Conservation (phyloP, 805 yeast genomes). For the Groenewaldozyma salmanticensis region DNA sequence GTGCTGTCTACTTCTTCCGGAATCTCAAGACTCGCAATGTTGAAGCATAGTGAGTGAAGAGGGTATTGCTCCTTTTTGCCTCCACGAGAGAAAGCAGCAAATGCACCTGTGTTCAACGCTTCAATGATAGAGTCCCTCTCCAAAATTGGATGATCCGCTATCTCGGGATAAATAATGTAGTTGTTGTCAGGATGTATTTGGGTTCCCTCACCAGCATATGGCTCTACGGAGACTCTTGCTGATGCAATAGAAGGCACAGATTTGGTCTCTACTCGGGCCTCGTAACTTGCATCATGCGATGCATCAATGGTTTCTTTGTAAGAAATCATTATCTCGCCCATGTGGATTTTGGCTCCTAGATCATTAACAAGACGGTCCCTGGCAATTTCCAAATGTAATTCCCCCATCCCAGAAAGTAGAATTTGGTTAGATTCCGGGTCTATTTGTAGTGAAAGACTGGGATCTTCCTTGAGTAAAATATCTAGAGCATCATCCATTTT, state of each 20-base stretch:
- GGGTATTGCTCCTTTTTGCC: constrained; percentile 37
- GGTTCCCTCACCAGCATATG: constrained; percentile 21
- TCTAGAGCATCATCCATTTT: constrained; percentile 61
- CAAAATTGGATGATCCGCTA: constrained; percentile 20
- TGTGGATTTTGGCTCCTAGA: constrained; percentile 68
- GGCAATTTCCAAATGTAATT: constrained; percentile 84
- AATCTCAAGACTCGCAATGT: constrained; percentile 42
- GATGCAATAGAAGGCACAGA: constrained; percentile 23
- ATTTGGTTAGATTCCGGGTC: constrained; percentile 87
- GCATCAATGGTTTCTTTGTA: constrained; percentile 60
- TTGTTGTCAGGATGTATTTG: constrained; percentile 30
- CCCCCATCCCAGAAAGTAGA: constrained; percentile 93
- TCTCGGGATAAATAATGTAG: constrained; percentile 12
- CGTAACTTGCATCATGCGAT: constrained; percentile 7
- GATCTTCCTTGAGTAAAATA: constrained; percentile 75
- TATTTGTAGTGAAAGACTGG: constrained; percentile 60
- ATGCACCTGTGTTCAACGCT: constrained; percentile 23
- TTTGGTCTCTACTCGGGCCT: constrained; percentile 22
- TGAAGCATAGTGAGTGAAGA: constrained; percentile 50
- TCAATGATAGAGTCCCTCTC: constrained; percentile 22
- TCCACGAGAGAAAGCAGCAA: constrained; percentile 36
- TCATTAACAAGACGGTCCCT: constrained; percentile 69
- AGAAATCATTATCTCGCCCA: constrained; percentile 81
- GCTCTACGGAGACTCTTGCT: constrained; percentile 21
- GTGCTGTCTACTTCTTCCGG: constrained; percentile 40